Base-by-base conservation (phyloP, 2,329 filamentous ascomycete species). In the Nannizzia gypsea region DNA sequence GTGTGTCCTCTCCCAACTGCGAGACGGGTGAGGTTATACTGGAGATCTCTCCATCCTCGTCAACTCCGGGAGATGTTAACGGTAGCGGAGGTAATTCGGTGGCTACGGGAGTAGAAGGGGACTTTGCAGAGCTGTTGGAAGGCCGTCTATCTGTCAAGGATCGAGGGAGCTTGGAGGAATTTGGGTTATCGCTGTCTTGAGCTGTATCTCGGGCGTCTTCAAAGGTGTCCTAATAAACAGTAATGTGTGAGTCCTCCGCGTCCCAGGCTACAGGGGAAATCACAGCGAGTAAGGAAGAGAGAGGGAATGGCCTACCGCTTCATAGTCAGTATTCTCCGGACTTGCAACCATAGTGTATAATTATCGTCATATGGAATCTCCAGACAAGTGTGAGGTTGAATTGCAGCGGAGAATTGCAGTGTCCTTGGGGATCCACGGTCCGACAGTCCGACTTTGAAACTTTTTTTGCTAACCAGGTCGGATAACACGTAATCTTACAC, bases 161-260 rank as follows among this genome's bases (percentile, higher is more conserved):
- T 62, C 86, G 82, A 58, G 82, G 77, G 36, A 83, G 74, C 52
- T 68, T 72, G 58, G 67, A 65, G 52, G 71, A 70, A 22, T 73
- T 68, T 40, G 68, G 66, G 34, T 59, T 61, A 40, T 68, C 66
- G 57, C 64, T 62, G 61, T 66, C 62, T 60, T 64, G 64, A 66
- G 70, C 63, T 66, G 71, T 82, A 72, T 89, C 87, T 66, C 83
- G 77, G 59, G 89, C 90, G 78, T 96, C 90, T 75, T 95, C 89
- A 69, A 95, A 95, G 15, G 82, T 82, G 67, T 91, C 86, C 86
- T 89, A 70, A 20, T 61, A 24, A n/a, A 54, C 40, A 28, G 26
- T 52, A 58, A n/a, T 17, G 6, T 22, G 6, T 38, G 11, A 38
- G 38, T 56, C 31, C 17, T 50, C 28, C 36, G 40, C 11, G 15